phyloP scores from a whole-genome alignment of 1,284 basidiomycete genomes.

The Rhodotorula sp. region DNA sequence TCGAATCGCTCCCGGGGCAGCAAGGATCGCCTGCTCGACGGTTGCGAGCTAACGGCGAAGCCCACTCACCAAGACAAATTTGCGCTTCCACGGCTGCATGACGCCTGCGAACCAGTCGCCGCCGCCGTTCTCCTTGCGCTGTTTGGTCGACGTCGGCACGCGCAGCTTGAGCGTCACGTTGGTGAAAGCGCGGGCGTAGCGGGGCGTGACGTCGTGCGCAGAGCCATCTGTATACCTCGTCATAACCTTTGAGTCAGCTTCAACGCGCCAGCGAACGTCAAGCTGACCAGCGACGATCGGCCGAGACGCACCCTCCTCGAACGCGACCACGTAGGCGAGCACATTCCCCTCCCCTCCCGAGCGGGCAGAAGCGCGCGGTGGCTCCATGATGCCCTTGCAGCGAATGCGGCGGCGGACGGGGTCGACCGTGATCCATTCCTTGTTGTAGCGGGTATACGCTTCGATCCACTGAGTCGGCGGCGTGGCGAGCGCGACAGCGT shows the following conservation, averaged over 20 bases:
- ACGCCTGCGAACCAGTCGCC: constrained; percentile 52
- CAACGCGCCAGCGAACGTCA: neutral
- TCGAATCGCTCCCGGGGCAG: no score
- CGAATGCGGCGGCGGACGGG: constrained; percentile 78
- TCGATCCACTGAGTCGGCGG: constrained; percentile 97
- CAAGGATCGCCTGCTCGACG: neutral
- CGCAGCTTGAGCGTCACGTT: constrained; percentile 40
- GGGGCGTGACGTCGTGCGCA: constrained; percentile 67
- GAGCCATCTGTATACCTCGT: no score
- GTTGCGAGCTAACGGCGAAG: neutral
- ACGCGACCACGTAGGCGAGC: constrained; percentile 88
- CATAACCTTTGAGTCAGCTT: no score
- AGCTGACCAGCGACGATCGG: neutral
- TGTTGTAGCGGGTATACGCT: constrained; percentile 89
- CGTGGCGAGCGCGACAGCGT: constrained; percentile 31
- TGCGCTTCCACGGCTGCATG: constrained; percentile 64
- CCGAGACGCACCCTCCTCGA: constrained; percentile 78
- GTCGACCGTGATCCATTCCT: constrained; percentile 90
- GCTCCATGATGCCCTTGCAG: constrained; percentile 81
- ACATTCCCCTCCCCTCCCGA: constrained; percentile 65
- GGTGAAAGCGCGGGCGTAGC: constrained; percentile 58
- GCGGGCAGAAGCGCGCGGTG: constrained; percentile 51
- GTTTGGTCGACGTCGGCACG: constrained; percentile 33
- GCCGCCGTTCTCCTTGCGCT: constrained; percentile 27
- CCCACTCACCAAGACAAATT: constrained; percentile 72